phyloP scores from a whole-genome alignment of 176 grass and related monocot species.

The Lolium rigidum region DNA sequence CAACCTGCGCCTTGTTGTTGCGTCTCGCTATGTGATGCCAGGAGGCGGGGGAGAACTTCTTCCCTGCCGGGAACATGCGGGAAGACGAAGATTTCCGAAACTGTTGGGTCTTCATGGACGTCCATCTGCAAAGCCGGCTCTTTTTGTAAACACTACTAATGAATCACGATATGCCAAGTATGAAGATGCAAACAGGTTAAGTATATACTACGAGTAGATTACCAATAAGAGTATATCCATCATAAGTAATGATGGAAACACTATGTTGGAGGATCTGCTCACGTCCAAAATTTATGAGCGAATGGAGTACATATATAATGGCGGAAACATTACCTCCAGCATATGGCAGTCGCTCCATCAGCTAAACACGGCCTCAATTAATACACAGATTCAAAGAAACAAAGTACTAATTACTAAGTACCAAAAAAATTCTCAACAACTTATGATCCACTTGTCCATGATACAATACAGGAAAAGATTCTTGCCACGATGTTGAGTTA shows the following conservation, averaged over 20 bases:
- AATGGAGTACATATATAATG: neutral
- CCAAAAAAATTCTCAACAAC: neutral
- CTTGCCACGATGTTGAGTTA: neutral
- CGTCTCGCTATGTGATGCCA: too few relatives aligned
- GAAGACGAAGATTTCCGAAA: too few relatives aligned
- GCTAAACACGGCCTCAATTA: neutral
- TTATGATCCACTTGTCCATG: neutral
- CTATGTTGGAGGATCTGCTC: neutral
- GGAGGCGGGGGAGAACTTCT: too few relatives aligned
- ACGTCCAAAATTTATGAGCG: neutral
- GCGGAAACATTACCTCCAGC: neutral
- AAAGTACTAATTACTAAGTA: neutral
- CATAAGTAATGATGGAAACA: neutral
- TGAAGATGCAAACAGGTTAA: too few relatives aligned
- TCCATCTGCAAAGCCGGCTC: too few relatives aligned
- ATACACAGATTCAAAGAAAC: slow-evolving; percentile 1
- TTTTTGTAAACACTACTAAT: too few relatives aligned
- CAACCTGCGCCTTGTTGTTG: too few relatives aligned
- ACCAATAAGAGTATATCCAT: neutral
- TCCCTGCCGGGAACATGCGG: too few relatives aligned
- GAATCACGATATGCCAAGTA: too few relatives aligned
- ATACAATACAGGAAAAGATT: neutral
- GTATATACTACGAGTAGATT: too few relatives aligned
- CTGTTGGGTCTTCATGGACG: too few relatives aligned
- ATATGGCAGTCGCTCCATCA: neutral